Base-by-base conservation (phyloP, 2,329 filamentous ascomycete genomes). In the Talaromyces sp. region DNA sequence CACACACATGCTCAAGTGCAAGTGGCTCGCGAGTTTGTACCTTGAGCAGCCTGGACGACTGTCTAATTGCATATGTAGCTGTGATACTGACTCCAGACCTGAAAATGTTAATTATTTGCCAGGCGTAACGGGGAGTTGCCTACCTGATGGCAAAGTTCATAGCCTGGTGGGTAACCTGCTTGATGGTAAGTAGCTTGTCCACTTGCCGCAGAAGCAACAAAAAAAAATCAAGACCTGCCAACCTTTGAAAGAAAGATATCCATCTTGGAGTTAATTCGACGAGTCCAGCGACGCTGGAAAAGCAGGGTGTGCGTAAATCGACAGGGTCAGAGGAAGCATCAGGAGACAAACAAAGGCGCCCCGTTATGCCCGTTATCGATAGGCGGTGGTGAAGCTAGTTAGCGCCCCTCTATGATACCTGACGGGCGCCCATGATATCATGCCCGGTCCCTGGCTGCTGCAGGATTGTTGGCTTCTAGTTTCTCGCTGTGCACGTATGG, bases 81-180 rank as follows among this genome's bases (percentile, higher is more conserved):
- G 93, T 96, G 66, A 96, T 84, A 55, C 90, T 87, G 66, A 98
- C 88, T 56, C 92, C 92, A 19, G 92, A 93, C 56, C 82, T 84
- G n/a, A 4, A 49, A n/a, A 2, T 6, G 33, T 44, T 22, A 28
- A n/a, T 15, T 27, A 28, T 25, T 28, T 27, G n/a, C 25, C 8
- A 36, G 28, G 3, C 25, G 47, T 27, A 32, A 28, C 13, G 47
- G 30, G 13, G 22, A 39, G 56, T 10, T 47, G 36, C 65, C 58
- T 72, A 77, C 76, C 90, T 83, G 69, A 97, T 93, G 72, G 92
- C 92, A 84, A 95, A 96, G 78, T 92, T 96, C 84, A 96, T 88
- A 56, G 91, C 91, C 78, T 96, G 91, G 68, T 88, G 84, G 62
- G 87, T 89, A 67, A 87, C 78, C 85, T 87, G 64, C 58, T 57